A percentile compares a stretch with the other conserved stretches of the same genome.
phyloP scores from a whole-genome alignment of 208 protist genomes.

The Spongospora subterranea region DNA sequence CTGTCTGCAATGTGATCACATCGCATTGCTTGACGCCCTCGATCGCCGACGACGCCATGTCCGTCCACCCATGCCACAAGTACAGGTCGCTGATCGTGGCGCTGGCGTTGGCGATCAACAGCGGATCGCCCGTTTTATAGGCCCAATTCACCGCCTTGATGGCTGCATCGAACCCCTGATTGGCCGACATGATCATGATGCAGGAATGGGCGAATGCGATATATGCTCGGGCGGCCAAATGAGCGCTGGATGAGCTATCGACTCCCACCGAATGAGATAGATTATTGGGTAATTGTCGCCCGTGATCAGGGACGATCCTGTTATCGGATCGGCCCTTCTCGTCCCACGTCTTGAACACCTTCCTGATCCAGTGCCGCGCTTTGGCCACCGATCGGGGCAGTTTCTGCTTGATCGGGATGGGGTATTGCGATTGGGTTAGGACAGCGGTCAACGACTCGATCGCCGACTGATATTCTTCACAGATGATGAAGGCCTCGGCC shows the following conservation, averaged over 20 bases:
- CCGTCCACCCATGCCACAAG: constrained; percentile 16
- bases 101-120: not conserved
- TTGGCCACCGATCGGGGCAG: not conserved
- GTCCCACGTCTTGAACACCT: not conserved
- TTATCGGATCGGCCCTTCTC: not conserved
- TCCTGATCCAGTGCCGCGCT: not conserved
- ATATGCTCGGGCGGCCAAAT: too few species aligned
- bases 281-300: too few species aligned
- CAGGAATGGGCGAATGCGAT: not conserved
- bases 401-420: not conserved
- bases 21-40: not conserved
- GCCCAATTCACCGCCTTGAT: not conserved
- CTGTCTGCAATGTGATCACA: not conserved
- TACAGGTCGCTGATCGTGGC: not conserved
- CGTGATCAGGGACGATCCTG: too few species aligned
- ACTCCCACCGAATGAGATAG: not conserved
- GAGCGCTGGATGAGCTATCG: too few species aligned
- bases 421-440: not conserved
- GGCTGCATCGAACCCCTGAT: constrained; percentile 37
- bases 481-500: not conserved
- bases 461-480: not conserved
- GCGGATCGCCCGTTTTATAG: not conserved
- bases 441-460: not conserved
- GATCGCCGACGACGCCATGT: not conserved
- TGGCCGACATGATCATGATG: not conserved